Evolutionary conservation across 2,329 filamentous ascomycete genomes (phyloP).

Genomic region (Pestalotiopsis sp.): DNA sequence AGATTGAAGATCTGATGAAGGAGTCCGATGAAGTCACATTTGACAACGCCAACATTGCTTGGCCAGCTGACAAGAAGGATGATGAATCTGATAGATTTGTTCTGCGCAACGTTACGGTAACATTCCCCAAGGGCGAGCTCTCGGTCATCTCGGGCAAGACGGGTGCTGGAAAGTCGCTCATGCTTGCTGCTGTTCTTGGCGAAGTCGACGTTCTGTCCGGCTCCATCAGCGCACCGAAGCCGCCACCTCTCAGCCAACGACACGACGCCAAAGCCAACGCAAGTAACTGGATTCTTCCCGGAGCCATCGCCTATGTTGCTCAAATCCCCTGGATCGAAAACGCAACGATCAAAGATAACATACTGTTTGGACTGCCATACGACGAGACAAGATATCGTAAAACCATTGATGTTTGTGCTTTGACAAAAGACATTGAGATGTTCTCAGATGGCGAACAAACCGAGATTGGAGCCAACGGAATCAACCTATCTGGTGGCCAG

Average conservation of each 20-base stretch:
- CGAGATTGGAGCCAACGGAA: slow-evolving; percentile 82
- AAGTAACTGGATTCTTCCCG: slow-evolving; percentile 70
- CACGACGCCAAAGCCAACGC: slow-evolving; percentile 64
- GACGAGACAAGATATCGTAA: slow-evolving; percentile 70
- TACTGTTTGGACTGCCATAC: slow-evolving; percentile 74
- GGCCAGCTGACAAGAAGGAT: slow-evolving; percentile 68
- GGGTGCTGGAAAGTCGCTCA: slow-evolving; percentile 75
- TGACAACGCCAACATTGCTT: slow-evolving; percentile 69
- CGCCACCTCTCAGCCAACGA: slow-evolving; percentile 54
- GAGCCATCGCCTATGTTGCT: slow-evolving; percentile 73
- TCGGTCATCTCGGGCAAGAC: slow-evolving; percentile 79
- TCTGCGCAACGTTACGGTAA: slow-evolving; percentile 64
- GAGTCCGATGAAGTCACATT: slow-evolving; percentile 65
- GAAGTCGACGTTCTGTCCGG: slow-evolving; percentile 73
- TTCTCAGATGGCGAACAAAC: slow-evolving; percentile 77
- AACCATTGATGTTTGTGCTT: slow-evolving; percentile 72
- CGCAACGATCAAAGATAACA: slow-evolving; percentile 76
- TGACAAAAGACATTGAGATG: slow-evolving; percentile 77
- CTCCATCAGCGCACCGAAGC: slow-evolving; percentile 55
- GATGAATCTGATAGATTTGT: slow-evolving; percentile 64
- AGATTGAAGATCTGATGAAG: slow-evolving; percentile 58
- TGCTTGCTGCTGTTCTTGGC: slow-evolving; percentile 74
- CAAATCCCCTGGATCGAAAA: slow-evolving; percentile 89
- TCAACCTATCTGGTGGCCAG: slow-evolving; percentile 83
- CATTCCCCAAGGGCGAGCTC: slow-evolving; percentile 69